A percentile compares a stretch with the other conserved stretches of the same genome.
These are phyloP conservation scores for Hyaloperonospora arabidopsidis DNA, from an alignment of 352 stramenopile genomes.

Conservation along the genomic window DNA sequence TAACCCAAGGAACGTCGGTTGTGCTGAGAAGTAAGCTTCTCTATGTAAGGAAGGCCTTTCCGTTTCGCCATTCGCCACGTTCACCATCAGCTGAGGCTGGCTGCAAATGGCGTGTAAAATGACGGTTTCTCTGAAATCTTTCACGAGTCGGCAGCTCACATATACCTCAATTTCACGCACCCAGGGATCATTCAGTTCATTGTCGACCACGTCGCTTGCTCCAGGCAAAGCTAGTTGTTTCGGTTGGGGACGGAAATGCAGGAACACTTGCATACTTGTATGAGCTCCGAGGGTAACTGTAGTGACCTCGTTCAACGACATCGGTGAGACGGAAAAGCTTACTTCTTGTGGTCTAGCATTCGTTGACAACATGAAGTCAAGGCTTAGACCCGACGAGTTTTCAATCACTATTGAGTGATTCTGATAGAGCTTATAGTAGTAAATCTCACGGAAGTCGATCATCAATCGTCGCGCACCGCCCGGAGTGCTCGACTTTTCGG, in stretches of 20 bases:
- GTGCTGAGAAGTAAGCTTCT: conserved; percentile 34
- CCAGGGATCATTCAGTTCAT: conserved; percentile 44
- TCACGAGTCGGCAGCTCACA: conserved; percentile 80
- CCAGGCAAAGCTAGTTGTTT: conserved; percentile 18
- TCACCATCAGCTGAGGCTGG: conserved; percentile 66
- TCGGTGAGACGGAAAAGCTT: conserved; percentile 76
- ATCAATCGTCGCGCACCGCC: conserved; percentile 32
- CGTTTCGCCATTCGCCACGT: conserved; percentile 41
- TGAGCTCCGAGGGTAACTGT: conserved; percentile 66
- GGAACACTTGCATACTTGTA: conserved; percentile 71
- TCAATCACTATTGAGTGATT: conserved; percentile 87
- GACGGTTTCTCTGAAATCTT: conserved; percentile 83
- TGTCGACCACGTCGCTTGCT: conserved; percentile 9
- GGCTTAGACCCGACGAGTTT: conserved; percentile 72
- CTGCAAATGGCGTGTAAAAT: conserved; percentile 71
- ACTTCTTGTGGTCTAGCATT: conserved; percentile 73
- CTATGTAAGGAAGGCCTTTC: conserved; percentile 29
- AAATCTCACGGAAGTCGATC: conserved; percentile 83
- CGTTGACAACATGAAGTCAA: conserved; percentile 84
- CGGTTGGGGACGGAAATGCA: conserved; percentile 78
- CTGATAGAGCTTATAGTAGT: conserved; percentile 85
- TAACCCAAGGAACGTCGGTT: conserved; percentile 71
- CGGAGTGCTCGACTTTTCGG: conserved; percentile 16
- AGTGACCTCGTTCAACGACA: conserved; percentile 76
- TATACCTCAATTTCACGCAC: conserved; percentile 83